phyloP scores from a whole-genome alignment of 192 early-diverging fungal genomes.

The Umbelopsis sp. region DNA sequence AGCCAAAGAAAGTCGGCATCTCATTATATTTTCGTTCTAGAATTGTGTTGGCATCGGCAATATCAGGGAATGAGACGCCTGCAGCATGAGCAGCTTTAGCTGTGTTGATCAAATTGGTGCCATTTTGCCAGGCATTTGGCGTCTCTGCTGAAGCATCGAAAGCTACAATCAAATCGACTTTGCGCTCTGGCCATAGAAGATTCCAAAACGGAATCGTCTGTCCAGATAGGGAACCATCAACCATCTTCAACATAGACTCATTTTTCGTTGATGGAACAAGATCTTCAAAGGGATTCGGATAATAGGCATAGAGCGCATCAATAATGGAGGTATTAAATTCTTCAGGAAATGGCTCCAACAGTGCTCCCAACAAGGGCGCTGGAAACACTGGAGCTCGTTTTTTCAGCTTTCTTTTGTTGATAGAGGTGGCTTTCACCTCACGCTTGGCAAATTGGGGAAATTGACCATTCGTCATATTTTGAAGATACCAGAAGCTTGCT shows the following conservation, averaged over 20 bases:
- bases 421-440: not conserved
- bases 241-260: not conserved
- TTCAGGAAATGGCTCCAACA: conserved; percentile 1
- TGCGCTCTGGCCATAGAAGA: not conserved
- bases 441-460: conserved; percentile 10
- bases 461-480: conserved; percentile 1
- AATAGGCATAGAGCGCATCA: not conserved
- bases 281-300: not conserved
- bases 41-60: conserved; percentile 2
- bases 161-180: conserved; percentile 1
- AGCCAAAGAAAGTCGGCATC: not conserved
- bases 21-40: not conserved
- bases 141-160: conserved; percentile 12
- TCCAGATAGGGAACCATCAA: not conserved
- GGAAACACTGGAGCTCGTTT: not conserved
- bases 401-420: not conserved
- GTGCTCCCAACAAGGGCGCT: not conserved
- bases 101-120: conserved; percentile 1
- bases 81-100: conserved; percentile 6
- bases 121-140: not conserved
- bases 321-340: not conserved
- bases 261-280: not conserved
- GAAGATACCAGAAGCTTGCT: conserved; percentile 11
- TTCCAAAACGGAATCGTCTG: conserved; percentile 5
- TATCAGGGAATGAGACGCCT: not conserved